Conservation (phyloP, 108 stramenopile genomes). For the Nitzschia inconspicua region DNA sequence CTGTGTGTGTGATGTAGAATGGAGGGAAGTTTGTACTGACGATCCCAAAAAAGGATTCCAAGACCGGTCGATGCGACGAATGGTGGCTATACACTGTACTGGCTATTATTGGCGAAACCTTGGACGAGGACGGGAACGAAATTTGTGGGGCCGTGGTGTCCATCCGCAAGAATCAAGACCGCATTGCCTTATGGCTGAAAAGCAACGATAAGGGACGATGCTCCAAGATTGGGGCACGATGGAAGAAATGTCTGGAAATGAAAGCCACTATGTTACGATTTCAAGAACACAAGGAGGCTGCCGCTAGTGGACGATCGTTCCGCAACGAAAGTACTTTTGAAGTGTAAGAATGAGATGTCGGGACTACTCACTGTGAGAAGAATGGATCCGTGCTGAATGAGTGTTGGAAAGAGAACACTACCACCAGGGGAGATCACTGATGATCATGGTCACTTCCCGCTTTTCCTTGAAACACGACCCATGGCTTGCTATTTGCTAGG, state of each 20-base stretch:
- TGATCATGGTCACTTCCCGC: too few relatives aligned
- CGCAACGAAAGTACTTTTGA: conserved; percentile 74
- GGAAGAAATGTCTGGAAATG: conserved; percentile 85
- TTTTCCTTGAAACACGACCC: too few relatives aligned
- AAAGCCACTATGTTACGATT: conserved; percentile 69
- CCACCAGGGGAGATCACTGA: too few relatives aligned
- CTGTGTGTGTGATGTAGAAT: too few relatives aligned
- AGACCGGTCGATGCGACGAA: conserved; percentile 58
- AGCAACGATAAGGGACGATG: conserved; percentile 60
- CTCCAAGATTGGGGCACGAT: conserved; percentile 67
- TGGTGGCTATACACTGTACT: conserved; percentile 85
- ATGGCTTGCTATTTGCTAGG: too few relatives aligned
- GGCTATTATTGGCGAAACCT: conserved; percentile 86
- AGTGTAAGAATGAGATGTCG: conserved; percentile 58
- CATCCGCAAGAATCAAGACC: conserved; percentile 79
- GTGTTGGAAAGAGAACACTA: too few relatives aligned
- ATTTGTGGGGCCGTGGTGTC: conserved; percentile 87
- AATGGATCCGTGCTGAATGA: too few relatives aligned
- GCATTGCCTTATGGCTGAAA: conserved; percentile 87
- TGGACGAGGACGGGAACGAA: conserved; percentile 79
- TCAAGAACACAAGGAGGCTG: conserved; percentile 84
- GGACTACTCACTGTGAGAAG: too few relatives aligned
- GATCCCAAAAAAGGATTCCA: conserved; percentile 69
- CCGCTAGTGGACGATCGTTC: conserved; percentile 75
- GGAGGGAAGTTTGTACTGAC: conserved; percentile 89